phyloP scores from a whole-genome alignment of 495 filamentous ascomycete genomes.

The Melanomma pulvis-pyrius region DNA sequence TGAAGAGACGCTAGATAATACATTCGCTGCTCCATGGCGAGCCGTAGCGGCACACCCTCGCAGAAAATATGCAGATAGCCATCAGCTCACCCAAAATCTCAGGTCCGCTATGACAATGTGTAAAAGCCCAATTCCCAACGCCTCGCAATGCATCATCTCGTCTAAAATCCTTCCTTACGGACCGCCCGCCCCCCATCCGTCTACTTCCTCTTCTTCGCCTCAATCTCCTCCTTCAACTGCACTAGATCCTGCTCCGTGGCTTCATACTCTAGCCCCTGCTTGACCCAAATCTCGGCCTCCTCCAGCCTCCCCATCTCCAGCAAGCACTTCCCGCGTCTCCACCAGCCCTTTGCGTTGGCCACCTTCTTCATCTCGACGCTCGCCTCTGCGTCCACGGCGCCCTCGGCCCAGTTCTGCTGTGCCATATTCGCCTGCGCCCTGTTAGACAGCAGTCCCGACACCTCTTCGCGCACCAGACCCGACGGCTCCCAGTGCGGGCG shows the following conservation, averaged over 20 bases:
- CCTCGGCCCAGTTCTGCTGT: conserved; percentile 77
- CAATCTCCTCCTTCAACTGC: conserved; percentile 70
- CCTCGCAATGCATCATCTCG: conserved; percentile 22
- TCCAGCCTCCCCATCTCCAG: conserved; percentile 86
- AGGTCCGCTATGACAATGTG: background rate
- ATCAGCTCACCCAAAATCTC: background rate
- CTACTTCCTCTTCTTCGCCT: conserved; percentile 39
- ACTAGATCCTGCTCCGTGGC: conserved; percentile 72
- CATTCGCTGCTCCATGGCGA: background rate
- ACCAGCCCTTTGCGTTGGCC: conserved; percentile 94
- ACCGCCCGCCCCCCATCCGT: background rate
- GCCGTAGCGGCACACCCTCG: background rate
- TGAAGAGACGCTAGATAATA: background rate
- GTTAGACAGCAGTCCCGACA: conserved; percentile 77
- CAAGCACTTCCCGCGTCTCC: conserved; percentile 77
- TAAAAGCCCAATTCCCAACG: conserved; percentile 4
- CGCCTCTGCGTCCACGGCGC: conserved; percentile 75
- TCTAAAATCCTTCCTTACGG: background rate
- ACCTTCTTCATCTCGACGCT: conserved; percentile 86
- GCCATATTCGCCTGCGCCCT: conserved; percentile 89
- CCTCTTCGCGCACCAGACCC: conserved; percentile 79
- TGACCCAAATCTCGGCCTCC: conserved; percentile 77
- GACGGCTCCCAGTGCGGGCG: conserved; percentile 87
- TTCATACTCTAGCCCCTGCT: conserved; percentile 78
- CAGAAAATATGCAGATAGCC: background rate